Evolutionary conservation across 352 stramenopile species (phyloP), one percentile per base, ranked within the genome.

Genomic region (Pythium folliculosum): DNA sequence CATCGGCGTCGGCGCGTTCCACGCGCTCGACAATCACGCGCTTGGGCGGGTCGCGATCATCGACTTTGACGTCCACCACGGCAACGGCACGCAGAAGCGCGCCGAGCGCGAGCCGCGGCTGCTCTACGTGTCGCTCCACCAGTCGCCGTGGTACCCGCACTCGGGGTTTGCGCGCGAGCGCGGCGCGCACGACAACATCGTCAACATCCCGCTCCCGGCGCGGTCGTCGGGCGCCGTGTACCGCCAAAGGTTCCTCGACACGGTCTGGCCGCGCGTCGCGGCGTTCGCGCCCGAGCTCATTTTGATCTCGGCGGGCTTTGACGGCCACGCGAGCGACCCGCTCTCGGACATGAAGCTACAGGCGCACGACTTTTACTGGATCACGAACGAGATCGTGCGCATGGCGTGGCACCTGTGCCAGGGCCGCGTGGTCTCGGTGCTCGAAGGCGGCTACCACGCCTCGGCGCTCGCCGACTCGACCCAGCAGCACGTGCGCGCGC

Each of bases 221-320:
- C 90, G 80, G 73, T 86, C 83, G 48, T 73, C 70, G 17, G 77
- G 73, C 23, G 63, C 64, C 7, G 84, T 94, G 51, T 97, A 96
- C 63, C 63, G 80, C 25, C 69, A 71, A n/a, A 80, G 77, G 10
- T 94, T 84, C 50, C 63, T 76, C 66, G 27, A 65, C 47, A 58
- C 90, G 27, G 81, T 99, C 9, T 78, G 96, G 56, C 94, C 94
- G 7, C 80, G 80, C 30, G 88, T 98, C 44, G 80, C 88, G 30
- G 72, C 77, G 37, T 98, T 98, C 72, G 73, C 78, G 32, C 95
- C 96, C 35, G 90, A 99, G 67, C 69, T 98, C 7, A 95, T 99
- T 50, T 86, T 99, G 53, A 77, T 99, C 47, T 97, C 88, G n/a
- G 94, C 95, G 53, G 96, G 96, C 17, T 99, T 99, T 76, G 96